These are phyloP conservation scores for Aphanomyces astaci DNA, from an alignment of 352 stramenopile species.

Conservation along the genomic window DNA sequence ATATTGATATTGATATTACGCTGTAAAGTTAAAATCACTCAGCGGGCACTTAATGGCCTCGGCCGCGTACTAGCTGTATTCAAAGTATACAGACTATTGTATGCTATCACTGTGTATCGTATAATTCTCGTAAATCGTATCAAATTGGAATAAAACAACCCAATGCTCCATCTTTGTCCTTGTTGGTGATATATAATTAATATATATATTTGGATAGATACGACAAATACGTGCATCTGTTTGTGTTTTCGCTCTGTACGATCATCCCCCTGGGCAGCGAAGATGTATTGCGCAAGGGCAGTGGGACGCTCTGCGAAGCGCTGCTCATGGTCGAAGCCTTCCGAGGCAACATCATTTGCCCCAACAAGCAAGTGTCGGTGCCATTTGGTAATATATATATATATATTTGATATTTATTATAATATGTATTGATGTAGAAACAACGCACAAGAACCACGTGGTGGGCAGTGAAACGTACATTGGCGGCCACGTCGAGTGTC, in stretches of 20 bases:
- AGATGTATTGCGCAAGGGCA: constrained; percentile 95
- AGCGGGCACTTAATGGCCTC: no score
- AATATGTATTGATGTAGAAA: constrained; percentile 27
- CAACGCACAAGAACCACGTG: constrained; percentile 92
- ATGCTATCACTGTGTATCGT: no score
- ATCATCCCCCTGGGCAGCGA: constrained; percentile 97
- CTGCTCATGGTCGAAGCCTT: constrained; percentile 99
- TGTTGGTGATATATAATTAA: no score
- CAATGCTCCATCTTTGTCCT: no score
- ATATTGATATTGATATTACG: no score
- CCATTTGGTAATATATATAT: constrained; percentile 35
- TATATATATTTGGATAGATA: constrained; percentile 70
- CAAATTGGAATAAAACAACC: no score
- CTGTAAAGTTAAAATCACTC: no score
- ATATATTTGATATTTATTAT: constrained; percentile 37
- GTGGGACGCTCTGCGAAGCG: constrained; percentile 97
- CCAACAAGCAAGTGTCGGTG: constrained; percentile 95
- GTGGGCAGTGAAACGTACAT: constrained; percentile 99
- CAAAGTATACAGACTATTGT: no score
- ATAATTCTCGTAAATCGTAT: no score
- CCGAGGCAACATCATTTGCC: constrained; percentile 93
- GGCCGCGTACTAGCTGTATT: no score
- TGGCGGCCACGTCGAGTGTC: constrained; percentile 97
- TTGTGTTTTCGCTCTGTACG: constrained; percentile 99
- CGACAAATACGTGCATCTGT: constrained; percentile 99